A percentile compares a stretch with the other conserved stretches of the same genome.
Conservation (phyloP, 179 eudicot species). For the Actinidia arguta region DNA sequence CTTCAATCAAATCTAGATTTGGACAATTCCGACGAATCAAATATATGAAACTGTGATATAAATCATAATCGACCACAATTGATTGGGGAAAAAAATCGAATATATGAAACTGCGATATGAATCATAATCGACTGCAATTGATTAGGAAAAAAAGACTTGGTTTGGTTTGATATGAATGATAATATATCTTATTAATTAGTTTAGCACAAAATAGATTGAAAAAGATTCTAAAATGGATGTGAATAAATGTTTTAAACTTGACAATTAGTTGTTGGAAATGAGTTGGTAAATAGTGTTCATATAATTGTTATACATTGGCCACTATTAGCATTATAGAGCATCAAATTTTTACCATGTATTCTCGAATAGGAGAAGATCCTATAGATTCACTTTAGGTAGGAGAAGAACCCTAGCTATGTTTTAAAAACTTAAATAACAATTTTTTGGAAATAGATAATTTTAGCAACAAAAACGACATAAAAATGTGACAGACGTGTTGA, state of each 20-base stretch:
- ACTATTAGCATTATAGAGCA: not conserved
- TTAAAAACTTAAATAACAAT: too few species aligned
- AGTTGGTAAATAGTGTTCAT: constrained; percentile 19
- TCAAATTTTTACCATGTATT: not conserved
- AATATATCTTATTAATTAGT: not conserved
- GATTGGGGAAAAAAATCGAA: not conserved
- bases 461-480: too few species aligned
- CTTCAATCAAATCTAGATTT: not conserved
- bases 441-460: too few species aligned
- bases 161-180: not conserved
- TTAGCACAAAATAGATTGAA: not conserved
- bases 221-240: not conserved
- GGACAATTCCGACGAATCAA: not conserved
- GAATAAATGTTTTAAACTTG: not conserved
- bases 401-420: too few species aligned
- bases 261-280: constrained; percentile 5
- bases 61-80: too few species aligned
- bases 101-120: too few species aligned
- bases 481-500: too few species aligned
- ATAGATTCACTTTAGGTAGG: constrained; percentile 11
- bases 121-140: too few species aligned
- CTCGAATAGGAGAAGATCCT: not conserved
- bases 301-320: not conserved
- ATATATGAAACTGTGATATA: too few species aligned
- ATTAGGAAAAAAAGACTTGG: not conserved